Conservation (phyloP, 2,329 filamentous ascomycete genomes). For the Colletotrichum noveboracense region DNA sequence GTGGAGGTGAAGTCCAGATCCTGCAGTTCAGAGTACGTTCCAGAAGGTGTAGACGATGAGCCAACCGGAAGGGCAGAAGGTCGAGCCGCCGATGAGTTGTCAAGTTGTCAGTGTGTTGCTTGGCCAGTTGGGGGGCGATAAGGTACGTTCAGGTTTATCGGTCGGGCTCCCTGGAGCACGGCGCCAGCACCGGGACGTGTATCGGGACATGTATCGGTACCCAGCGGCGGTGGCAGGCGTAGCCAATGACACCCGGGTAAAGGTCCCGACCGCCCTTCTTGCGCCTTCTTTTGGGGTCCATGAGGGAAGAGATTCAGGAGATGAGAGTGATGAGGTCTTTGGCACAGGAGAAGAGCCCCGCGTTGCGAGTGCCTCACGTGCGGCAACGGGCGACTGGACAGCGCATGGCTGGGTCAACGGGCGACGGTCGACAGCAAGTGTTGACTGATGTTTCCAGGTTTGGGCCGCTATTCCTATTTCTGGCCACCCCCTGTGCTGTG, state of each 20-base stretch:
- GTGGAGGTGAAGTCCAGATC: constrained; percentile 2
- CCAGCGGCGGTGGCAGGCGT: background rate
- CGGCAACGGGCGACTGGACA: background rate
- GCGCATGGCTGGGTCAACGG: background rate
- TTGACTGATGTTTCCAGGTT: constrained; percentile 1
- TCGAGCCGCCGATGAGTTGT: constrained; percentile 20
- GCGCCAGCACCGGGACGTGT: background rate
- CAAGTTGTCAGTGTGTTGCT: background rate
- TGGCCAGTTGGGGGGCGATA: background rate
- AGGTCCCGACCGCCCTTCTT: constrained; percentile 12
- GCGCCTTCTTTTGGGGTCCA: background rate
- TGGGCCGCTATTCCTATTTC: constrained; percentile 16
- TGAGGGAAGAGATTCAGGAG: background rate
- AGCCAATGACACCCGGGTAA: background rate
- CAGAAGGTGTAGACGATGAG: constrained; percentile 3
- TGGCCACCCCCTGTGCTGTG: background rate
- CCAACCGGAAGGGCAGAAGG: constrained; percentile 16
- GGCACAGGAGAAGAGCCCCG: background rate
- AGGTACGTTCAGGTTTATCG: background rate
- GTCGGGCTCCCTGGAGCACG: background rate
- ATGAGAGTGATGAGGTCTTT: background rate
- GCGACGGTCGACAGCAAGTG: background rate
- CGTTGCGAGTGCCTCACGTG: constrained; percentile 17
- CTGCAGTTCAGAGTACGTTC: background rate
- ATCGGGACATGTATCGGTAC: background rate